Evolutionary conservation across 2,329 filamentous ascomycete species (phyloP), one percentile per base, ranked within the genome.

Genomic region (Diplodia mutila): DNA sequence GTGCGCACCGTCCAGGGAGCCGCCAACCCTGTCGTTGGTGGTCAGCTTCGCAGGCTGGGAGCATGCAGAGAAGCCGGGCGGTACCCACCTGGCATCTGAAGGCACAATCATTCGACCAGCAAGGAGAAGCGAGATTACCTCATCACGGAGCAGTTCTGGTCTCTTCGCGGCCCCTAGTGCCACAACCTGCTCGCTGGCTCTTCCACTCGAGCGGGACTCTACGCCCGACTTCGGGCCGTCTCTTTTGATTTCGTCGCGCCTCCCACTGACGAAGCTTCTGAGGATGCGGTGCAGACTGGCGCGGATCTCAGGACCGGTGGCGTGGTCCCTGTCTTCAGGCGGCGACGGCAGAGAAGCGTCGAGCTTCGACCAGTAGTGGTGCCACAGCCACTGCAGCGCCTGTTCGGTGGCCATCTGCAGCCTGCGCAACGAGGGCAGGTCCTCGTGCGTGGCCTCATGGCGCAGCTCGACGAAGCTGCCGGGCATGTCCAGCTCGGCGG

Each of bases 391-490:
- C 53, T 84, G 83, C 69, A 97, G 82, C 0, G 91, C 92, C 72
- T 90, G 87, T 70, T 84, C 81, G 1, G 90, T 87, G 1, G 91
- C 91, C 42, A 85, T 85, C 64, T 92, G 87, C 69, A 97, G 82
- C 70, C 92, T 89, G 12, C 86, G 84, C 65, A 97, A 82, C 1
- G 90, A 89, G 0, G 94, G 94, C 67, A 97, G 82, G 75, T 93
- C 91, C 78, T 96, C 92, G 77, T 98, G 94, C 49, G 93, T 96
- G 52, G 91, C 92, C 80, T 96, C 91, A 77, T 97, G 94, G 54
- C 94, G 87, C 68, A 96, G 83, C 82, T 97, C 93, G 65, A 97
- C 93, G 78, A 97, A 96, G 0, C 90, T 90, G 0, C 90, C 88
- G 0, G 91, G 90, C 67, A 93, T 80, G 0, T 87, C 88, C 67